Base-by-base conservation (phyloP, 2,329 filamentous ascomycete species). In the Colletotrichum echinochloae region DNA sequence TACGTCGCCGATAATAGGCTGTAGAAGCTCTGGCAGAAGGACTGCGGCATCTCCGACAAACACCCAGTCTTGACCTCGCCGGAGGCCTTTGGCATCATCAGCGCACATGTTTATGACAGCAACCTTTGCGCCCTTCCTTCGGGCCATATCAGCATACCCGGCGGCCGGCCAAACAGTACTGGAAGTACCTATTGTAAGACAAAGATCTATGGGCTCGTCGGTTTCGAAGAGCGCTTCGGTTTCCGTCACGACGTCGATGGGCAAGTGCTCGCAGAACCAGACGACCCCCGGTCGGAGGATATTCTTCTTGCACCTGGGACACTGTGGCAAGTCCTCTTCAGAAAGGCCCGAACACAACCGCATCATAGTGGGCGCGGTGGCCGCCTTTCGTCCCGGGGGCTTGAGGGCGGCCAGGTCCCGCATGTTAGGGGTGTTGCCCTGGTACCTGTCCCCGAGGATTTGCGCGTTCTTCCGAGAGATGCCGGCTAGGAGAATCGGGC, bases 121-220 rank as follows among this genome's bases (percentile, higher is more conserved):
- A 23, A 92, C 84, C 33, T 84, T 80, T 1, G 90, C 90, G 0
- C 90, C 90, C 71, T 82, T 85, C 1, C 76, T 76, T 26, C 87
- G 82, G 44, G 89, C 90, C 57, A 78, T 73, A 23, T 87, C 81
- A 4, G 89, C 85, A 75, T 91, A 92, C 1, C 85, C 87, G 2
- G 90, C 90, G 0, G 90, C 90, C 1, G 90, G 90, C 75, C 85
- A 91, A 2, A 92, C 90, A 60, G 82, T 83, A 1, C 89, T 86
- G 57, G 87, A 89, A 0, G 90, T 92, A 0, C 90, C 90, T 74
- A 92, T 89, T 2, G 92, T 90, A 74, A 92, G 80, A 60, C 91
- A 91, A 52, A 92, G 79, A 74, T 92, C 90, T 48, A 92, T 84
- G 14, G 77, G 77, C 1, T 80, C 76, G 0, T 79, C 78, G 0